These are phyloP conservation scores for Claviceps cyperi DNA, from an alignment of 2,329 filamentous ascomycete species.

Conservation along the genomic window DNA sequence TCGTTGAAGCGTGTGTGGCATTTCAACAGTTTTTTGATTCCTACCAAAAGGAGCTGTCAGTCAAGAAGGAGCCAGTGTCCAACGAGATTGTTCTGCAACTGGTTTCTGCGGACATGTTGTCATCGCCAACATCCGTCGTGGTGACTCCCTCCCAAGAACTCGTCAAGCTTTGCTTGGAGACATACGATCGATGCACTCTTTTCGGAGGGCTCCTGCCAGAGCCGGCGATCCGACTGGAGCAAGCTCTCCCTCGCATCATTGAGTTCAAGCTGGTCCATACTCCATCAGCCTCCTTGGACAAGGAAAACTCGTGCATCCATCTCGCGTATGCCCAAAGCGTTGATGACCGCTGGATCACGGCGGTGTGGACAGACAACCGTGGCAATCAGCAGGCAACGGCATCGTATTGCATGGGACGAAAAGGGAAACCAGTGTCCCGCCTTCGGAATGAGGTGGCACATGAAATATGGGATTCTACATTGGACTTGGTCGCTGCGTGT, in stretches of 20 bases:
- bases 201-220: slow-evolving; percentile 44
- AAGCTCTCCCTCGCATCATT: slow-evolving; percentile 52
- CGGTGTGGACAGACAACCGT: slow-evolving; percentile 66
- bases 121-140: slow-evolving; percentile 46
- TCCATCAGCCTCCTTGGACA: slow-evolving; percentile 57
- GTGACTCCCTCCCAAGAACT: slow-evolving; percentile 48
- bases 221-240: slow-evolving; percentile 59
- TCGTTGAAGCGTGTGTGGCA: slow-evolving; percentile 57
- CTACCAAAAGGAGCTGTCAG: slow-evolving; percentile 29
- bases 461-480: slow-evolving; percentile 67
- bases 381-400: slow-evolving; percentile 59
- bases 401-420: slow-evolving; percentile 56
- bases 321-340: slow-evolving; percentile 63
- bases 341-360: slow-evolving; percentile 65
- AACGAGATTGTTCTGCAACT: slow-evolving; percentile 68
- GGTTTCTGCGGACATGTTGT: slow-evolving; percentile 52
- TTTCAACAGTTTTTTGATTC: slow-evolving; percentile 59
- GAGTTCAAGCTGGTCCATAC: slow-evolving; percentile 58
- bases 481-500: slow-evolving; percentile 54
- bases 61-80: slow-evolving; percentile 26
- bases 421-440: slow-evolving; percentile 35
- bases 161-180: slow-evolving; percentile 52
- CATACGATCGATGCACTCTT: slow-evolving; percentile 59
- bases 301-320: slow-evolving; percentile 70
- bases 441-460: slow-evolving; percentile 49